phyloP scores from a whole-genome alignment of 2,329 filamentous ascomycete genomes.

The Plenodomus biglobosus region DNA sequence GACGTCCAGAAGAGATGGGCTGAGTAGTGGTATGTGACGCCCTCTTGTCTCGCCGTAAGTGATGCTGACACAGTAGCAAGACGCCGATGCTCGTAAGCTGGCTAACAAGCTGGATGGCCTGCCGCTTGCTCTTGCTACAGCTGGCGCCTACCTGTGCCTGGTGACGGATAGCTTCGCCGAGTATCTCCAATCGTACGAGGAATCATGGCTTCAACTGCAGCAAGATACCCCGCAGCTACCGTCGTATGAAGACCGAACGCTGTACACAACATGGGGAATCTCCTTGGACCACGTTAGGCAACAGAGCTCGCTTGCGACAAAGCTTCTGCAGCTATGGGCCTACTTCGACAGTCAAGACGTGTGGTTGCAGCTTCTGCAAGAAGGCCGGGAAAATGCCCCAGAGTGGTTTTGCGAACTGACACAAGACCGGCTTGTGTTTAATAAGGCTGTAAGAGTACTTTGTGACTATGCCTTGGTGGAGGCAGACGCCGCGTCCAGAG shows the following conservation, averaged over 20 bases:
- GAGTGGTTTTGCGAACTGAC: constrained; percentile 30
- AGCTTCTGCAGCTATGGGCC: constrained; percentile 35
- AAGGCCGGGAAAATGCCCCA: constrained; percentile 1
- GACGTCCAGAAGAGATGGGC: constrained; percentile 39
- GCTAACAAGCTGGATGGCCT: constrained; percentile 21
- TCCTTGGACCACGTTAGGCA: constrained; percentile 29
- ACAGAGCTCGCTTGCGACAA: constrained; percentile 19
- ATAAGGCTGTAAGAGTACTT: constrained; percentile 31
- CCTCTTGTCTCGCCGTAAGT: constrained; percentile 8
- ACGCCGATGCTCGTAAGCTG: constrained; percentile 12
- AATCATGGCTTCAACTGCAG: constrained; percentile 27
- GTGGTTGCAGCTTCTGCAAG: constrained; percentile 44
- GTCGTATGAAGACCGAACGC: constrained; percentile 26
- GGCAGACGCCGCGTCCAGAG: constrained; percentile 10
- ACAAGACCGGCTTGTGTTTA: constrained; percentile 28
- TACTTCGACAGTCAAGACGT: constrained; percentile 29
- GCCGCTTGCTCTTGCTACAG: constrained; percentile 25
- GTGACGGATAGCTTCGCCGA: constrained; percentile 12
- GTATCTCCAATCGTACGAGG: constrained; percentile 30
- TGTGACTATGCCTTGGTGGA: constrained; percentile 37
- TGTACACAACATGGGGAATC: constrained; percentile 39
- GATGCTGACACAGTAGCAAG: not conserved
- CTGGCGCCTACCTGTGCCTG: constrained; percentile 24
- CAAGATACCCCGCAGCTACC: constrained; percentile 13
- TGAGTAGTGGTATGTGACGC: constrained; percentile 14